Evolutionary conservation across 2,329 filamentous ascomycete genomes (phyloP).

Genomic region (Juglanconis oblonga): DNA sequence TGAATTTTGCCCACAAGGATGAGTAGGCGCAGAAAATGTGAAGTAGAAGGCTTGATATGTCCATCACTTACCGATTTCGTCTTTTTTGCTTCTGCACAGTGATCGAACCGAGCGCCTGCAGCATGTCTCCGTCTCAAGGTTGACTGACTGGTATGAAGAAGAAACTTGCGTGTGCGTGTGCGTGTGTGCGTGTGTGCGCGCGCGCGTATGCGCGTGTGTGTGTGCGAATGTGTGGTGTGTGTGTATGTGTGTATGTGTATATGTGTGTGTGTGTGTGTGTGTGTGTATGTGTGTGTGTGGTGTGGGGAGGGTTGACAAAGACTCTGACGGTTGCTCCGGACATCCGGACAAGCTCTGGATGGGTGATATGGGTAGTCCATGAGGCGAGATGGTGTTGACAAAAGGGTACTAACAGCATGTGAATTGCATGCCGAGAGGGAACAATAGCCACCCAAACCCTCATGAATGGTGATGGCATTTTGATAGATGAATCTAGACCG

Average conservation of each 20-base stretch:
- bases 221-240: too few relatives aligned
- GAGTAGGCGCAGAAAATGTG: neutral
- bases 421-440: neutral
- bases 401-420: neutral
- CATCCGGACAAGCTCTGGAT: too few relatives aligned
- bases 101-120: neutral
- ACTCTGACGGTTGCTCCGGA: too few relatives aligned
- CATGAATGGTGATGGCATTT: neutral
- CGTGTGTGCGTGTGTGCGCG: too few relatives aligned
- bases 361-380: too few relatives aligned
- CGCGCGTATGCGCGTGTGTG: too few relatives aligned
- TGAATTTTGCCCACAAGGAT: neutral
- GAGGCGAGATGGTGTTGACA: neutral
- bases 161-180: too few relatives aligned
- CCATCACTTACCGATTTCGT: neutral
- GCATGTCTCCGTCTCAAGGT: too few relatives aligned
- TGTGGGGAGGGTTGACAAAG: too few relatives aligned
- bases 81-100: neutral
- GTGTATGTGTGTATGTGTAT: too few relatives aligned
- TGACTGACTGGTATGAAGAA: neutral
- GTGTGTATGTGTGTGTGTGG: neutral
- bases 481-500: neutral
- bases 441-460: neutral
- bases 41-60: neutral
- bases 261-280: neutral